phyloP scores from a whole-genome alignment of 169 alveolate species.

The Plasmodium fragile region DNA sequence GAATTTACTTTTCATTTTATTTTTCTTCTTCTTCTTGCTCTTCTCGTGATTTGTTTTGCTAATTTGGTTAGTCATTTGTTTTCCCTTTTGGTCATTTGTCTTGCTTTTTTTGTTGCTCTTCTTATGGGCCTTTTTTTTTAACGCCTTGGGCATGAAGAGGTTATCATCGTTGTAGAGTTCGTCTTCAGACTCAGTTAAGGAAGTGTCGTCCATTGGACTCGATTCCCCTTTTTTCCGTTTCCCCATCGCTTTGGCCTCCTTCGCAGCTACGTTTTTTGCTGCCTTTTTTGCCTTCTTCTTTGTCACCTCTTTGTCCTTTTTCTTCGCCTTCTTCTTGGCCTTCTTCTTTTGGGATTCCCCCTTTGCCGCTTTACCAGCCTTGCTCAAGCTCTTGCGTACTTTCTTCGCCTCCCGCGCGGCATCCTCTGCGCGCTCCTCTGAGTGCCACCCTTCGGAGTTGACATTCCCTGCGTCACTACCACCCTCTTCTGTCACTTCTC shows the following conservation, averaged over 20 bases:
- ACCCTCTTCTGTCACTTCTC: not conserved
- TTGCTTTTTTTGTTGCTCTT: not conserved
- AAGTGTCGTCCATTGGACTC: not conserved
- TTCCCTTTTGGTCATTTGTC: not conserved
- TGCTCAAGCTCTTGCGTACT: not conserved
- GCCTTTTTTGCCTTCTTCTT: not conserved
- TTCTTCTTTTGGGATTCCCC: not conserved
- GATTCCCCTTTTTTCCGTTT: not conserved
- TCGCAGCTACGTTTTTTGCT: not conserved
- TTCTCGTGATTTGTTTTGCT: not conserved
- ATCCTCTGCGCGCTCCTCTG: not conserved
- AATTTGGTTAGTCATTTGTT: not conserved
- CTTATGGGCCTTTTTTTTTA: slow-evolving; percentile 12
- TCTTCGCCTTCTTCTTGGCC: not conserved
- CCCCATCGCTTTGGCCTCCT: not conserved
- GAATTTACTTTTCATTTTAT: not conserved
- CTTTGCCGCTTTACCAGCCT: not conserved
- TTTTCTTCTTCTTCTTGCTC: not conserved
- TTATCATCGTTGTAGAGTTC: slow-evolving; percentile 55
- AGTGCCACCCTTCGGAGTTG: not conserved
- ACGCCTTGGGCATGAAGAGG: slow-evolving; percentile 45
- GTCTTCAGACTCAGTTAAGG: slow-evolving; percentile 15
- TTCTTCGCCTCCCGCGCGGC: not conserved
- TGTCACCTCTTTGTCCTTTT: not conserved
- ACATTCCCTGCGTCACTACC: not conserved